Conservation (phyloP, 306 rosid species). For the Coriaria nepalensis region DNA sequence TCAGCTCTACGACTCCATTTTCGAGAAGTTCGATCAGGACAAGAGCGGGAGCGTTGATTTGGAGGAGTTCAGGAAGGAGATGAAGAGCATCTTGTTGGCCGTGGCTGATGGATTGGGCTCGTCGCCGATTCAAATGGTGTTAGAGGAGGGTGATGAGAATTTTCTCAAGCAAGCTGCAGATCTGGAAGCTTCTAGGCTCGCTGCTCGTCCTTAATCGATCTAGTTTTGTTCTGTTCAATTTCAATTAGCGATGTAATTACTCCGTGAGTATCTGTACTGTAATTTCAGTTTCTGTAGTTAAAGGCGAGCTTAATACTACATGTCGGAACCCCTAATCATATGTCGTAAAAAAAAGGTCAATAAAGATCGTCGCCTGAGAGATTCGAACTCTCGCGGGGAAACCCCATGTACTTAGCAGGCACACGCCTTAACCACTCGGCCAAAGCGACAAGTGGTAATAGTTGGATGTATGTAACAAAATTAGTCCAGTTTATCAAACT, state of each 20-base stretch:
- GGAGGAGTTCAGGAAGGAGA: conserved; percentile 51
- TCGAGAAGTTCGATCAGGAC: conserved; percentile 59
- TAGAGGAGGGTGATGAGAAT: conserved; percentile 36
- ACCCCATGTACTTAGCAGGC: conserved; percentile 60
- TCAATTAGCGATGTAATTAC: too few relatives aligned
- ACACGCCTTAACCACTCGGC: conserved; percentile 79
- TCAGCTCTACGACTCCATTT: conserved; percentile 58
- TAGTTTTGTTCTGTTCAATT: background rate
- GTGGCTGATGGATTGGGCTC: conserved; percentile 82
- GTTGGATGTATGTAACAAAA: too few relatives aligned
- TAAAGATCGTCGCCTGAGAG: conserved; percentile 74
- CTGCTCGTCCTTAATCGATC: background rate
- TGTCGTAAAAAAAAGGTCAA: too few relatives aligned
- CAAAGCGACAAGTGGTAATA: conserved; percentile 26
- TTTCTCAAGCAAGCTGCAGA: conserved; percentile 72
- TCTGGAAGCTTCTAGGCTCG: conserved; percentile 63
- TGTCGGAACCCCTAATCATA: too few relatives aligned
- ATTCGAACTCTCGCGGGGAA: conserved; percentile 57
- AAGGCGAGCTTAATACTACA: too few relatives aligned
- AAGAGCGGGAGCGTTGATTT: conserved; percentile 48
- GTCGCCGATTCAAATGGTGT: conserved; percentile 70
- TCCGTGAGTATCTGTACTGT: too few relatives aligned
- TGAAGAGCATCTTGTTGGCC: conserved; percentile 73
- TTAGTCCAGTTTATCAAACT: too few relatives aligned
- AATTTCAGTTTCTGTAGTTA: too few relatives aligned